phyloP scores from a whole-genome alignment of 1,139 yeast species.

The Kodamaea fungicola region DNA sequence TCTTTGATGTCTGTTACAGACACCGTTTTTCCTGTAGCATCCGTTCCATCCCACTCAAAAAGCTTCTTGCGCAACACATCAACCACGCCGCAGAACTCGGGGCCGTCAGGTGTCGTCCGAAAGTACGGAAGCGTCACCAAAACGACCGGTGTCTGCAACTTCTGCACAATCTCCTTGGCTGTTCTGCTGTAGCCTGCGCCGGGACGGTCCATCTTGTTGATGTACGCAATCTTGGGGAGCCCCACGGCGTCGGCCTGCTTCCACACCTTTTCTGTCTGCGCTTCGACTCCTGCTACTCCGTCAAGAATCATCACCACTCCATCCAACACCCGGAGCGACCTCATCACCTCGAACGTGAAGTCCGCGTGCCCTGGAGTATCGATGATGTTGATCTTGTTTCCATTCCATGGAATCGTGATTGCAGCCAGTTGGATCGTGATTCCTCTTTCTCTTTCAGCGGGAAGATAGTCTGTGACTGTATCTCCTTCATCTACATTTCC shows the following conservation, averaged over 20 bases:
- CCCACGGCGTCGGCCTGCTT: constrained; percentile 66
- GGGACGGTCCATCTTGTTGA: constrained; percentile 93
- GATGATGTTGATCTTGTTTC: constrained; percentile 72
- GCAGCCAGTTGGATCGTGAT: constrained; percentile 98
- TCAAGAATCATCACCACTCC: constrained; percentile 92
- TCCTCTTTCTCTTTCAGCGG: constrained; percentile 89
- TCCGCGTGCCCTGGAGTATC: constrained; percentile 99
- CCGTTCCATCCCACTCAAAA: constrained; percentile 56
- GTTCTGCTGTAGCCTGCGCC: constrained; percentile 95
- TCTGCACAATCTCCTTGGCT: constrained; percentile 77
- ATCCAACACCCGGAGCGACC: constrained; percentile 86
- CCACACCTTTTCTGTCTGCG: constrained; percentile 98
- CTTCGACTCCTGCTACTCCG: constrained; percentile 97
- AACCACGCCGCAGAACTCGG: constrained; percentile 70
- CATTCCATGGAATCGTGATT: constrained; percentile 84
- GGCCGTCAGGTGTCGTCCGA: constrained; percentile 33
- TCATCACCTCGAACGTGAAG: constrained; percentile 88
- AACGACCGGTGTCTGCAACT: constrained; percentile 71
- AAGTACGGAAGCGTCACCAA: constrained; percentile 80
- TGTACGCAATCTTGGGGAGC: constrained; percentile 74
- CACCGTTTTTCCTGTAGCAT: constrained; percentile 55
- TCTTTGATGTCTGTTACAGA: constrained; percentile 14
- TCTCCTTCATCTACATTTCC: constrained; percentile 98
- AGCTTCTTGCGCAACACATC: constrained; percentile 73
- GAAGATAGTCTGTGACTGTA: constrained; percentile 89